phyloP scores from a whole-genome alignment of 192 early-diverging fungal species.

The Haplosporangium gracile region DNA sequence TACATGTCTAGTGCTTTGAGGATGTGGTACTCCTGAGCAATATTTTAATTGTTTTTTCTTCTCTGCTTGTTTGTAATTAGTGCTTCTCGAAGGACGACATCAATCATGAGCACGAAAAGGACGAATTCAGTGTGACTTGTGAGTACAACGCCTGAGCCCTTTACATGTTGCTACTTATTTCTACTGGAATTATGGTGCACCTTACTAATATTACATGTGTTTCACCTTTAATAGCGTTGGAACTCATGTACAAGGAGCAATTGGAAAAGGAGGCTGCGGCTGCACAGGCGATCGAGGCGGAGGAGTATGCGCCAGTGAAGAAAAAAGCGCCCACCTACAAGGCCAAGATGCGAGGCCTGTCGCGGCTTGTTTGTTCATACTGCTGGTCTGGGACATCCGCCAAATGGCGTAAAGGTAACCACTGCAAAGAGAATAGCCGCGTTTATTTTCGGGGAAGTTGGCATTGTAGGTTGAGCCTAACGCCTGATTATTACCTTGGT shows the following conservation, averaged over 20 bases:
- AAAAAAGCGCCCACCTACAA: constrained; percentile 50
- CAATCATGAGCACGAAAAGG: constrained; percentile 65
- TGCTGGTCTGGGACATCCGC: constrained; percentile 70
- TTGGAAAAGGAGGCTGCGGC: constrained; percentile 40
- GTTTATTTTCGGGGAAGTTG: background rate
- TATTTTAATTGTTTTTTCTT: background rate
- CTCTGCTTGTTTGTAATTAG: constrained; percentile 15
- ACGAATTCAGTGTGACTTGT: constrained; percentile 70
- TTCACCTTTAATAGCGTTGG: constrained; percentile 11
- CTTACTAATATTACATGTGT: background rate
- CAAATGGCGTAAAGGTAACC: constrained; percentile 72
- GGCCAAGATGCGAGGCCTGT: constrained; percentile 38
- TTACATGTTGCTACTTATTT: too few relatives aligned
- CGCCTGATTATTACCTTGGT: background rate
- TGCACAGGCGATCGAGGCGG: constrained; percentile 17
- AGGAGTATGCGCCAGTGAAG: constrained; percentile 2
- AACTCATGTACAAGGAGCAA: constrained; percentile 43
- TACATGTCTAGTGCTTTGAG: too few relatives aligned
- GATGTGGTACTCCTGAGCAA: too few relatives aligned
- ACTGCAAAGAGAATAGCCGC: background rate
- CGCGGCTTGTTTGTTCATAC: constrained; percentile 66
- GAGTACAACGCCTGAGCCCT: constrained; percentile 14
- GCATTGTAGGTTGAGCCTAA: too few relatives aligned
- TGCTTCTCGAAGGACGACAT: constrained; percentile 63
- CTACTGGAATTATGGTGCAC: too few relatives aligned